Conservation (phyloP, 148 eudicot species). For the Chenopodium suecicum region DNA sequence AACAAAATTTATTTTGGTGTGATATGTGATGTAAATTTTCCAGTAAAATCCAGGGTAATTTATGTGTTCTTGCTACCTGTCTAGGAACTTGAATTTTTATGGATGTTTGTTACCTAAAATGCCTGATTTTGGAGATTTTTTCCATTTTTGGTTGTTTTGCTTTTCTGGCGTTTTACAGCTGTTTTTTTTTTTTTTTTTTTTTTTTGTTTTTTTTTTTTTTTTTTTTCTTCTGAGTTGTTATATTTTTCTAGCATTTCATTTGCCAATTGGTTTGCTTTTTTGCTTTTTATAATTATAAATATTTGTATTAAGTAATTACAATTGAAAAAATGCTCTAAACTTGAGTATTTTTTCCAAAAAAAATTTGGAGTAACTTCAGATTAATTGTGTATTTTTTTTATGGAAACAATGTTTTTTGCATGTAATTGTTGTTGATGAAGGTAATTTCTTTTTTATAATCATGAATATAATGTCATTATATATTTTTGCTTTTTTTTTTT, state of each 20-base stretch:
- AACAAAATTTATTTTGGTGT: not conserved
- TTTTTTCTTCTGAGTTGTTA: constrained; percentile 15
- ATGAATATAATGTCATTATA: not conserved
- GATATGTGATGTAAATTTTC: not conserved
- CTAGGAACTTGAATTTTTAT: constrained; percentile 17
- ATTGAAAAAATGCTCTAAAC: not conserved
- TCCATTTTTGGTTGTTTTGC: constrained; percentile 21
- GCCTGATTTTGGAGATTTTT: constrained; percentile 22
- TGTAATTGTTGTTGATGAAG: not conserved
- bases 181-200: constrained; percentile 19
- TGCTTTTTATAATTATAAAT: not conserved
- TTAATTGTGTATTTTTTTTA: not conserved
- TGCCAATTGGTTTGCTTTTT: constrained; percentile 5
- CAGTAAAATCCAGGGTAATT: constrained; percentile 7
- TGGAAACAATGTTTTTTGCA: not conserved
- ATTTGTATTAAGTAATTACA: not conserved
- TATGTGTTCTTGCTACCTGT: constrained; percentile 9
- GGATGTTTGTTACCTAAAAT: constrained; percentile 20
- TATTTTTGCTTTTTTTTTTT: not conserved
- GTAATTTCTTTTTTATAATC: not conserved
- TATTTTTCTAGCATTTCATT: not conserved
- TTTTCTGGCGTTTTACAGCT: constrained; percentile 24
- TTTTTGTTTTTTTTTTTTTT: constrained; percentile 26
- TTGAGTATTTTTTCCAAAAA: not conserved
- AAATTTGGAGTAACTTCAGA: not conserved